Evolutionary conservation across 139 green algal species (phyloP), one percentile per base, ranked within the genome.

Genomic region (Nannochloris sp.): DNA sequence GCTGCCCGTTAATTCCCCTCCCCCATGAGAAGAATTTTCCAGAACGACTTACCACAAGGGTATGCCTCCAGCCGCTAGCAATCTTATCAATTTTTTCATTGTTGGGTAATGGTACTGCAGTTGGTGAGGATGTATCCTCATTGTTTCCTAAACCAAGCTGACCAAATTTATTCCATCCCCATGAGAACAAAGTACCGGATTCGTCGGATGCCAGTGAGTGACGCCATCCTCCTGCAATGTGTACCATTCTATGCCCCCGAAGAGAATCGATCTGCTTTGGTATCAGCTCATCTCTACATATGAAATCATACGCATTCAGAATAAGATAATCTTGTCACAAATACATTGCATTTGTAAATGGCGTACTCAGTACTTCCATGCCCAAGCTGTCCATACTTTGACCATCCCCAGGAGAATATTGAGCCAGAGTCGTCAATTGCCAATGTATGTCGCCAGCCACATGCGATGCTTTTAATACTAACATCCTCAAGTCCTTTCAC

Each of bases 311-410:
- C 16, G 51, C 16, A 53, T 27, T 43, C 29, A 61, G n/a, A 61
- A 61, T 46, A 57, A 14, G 5, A 57, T 1, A 3, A 48, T 14
- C 23, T 25, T 57, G 8, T 48, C 23, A 48, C 49, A 57, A 25
- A 48, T 14, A 12, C 0, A 25, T 4, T 25, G 9, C 9, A 57
- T 25, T 11, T 25, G 9, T 48, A 10, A 65, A 11, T 25, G 2
- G 24, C 46, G 11, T 62, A 91, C 83, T 78, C 62, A 11, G 72
- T 62, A 75, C 90, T 77, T 0, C 89, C 89, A 34, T 90, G 83
- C 24, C 88, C 88, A 31, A 96, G 79, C 78, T 96, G 90, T 10
- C 87, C 90, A 59, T 95, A 96, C 67, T 91, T 93, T 76, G 56
- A 78, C 90, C 90, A 96, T 57, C 90, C 90, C 73, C 86, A 95